phyloP scores from a whole-genome alignment of 805 yeast species.

The Ogataea pignaliae region DNA sequence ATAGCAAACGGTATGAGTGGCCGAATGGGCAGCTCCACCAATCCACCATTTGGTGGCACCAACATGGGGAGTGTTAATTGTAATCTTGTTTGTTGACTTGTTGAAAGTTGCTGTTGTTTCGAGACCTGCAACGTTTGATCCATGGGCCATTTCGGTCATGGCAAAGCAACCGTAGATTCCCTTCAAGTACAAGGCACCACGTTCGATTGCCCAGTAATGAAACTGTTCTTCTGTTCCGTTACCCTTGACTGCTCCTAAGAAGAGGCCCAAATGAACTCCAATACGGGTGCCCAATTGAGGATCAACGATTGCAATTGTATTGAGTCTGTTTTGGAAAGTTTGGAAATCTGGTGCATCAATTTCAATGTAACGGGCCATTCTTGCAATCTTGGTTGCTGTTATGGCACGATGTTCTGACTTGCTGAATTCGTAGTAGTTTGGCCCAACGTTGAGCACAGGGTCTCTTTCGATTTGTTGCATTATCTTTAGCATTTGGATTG shows the following conservation, averaged over 20 bases:
- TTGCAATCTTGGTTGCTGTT: slow-evolving; percentile 57
- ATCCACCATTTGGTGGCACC: slow-evolving; percentile 99
- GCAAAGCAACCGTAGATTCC: slow-evolving; percentile 84
- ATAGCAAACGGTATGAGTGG: slow-evolving; percentile 81
- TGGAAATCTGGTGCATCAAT: slow-evolving; percentile 34
- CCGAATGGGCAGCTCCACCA: slow-evolving; percentile 95
- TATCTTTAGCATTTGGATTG: slow-evolving; percentile 43
- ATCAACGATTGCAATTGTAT: slow-evolving; percentile 61
- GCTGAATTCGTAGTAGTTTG: slow-evolving; percentile 52
- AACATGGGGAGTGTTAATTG: slow-evolving; percentile 79
- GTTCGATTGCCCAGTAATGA: slow-evolving; percentile 72
- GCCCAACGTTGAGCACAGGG: slow-evolving; percentile 53
- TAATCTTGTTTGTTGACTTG: slow-evolving; percentile 56
- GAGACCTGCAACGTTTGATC: slow-evolving; percentile 88
- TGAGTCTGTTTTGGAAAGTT: slow-evolving; percentile 54
- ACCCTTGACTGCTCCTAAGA: slow-evolving; percentile 76
- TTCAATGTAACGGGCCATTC: slow-evolving; percentile 58
- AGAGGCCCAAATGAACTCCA: slow-evolving; percentile 86
- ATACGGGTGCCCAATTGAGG: slow-evolving; percentile 78
- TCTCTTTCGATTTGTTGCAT: slow-evolving; percentile 62
- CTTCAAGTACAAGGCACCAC: slow-evolving; percentile 56
- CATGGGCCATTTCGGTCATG: slow-evolving; percentile 92
- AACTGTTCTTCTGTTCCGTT: slow-evolving; percentile 84
- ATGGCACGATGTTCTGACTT: slow-evolving; percentile 55
- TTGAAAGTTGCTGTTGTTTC: slow-evolving; percentile 91